Conservation (phyloP, 495 filamentous ascomycete genomes). For the Hypomontagnella submonticulosa region DNA sequence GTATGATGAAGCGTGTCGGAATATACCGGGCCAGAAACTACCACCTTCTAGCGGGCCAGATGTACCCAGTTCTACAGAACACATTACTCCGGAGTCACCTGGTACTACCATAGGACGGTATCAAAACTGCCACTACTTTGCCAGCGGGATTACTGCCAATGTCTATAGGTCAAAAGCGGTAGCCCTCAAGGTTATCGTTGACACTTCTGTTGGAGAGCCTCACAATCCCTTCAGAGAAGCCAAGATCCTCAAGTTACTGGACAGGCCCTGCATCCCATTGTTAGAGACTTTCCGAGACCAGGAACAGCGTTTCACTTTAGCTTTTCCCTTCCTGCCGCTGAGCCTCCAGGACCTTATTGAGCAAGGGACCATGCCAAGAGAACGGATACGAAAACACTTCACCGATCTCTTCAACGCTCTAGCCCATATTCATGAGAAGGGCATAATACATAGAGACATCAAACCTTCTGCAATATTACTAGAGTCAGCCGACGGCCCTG, state of each 20-base stretch:
- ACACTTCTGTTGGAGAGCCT: constrained; percentile 75
- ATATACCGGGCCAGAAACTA: constrained; percentile 20
- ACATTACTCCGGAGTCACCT: constrained; percentile 32
- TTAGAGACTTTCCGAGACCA: constrained; percentile 75
- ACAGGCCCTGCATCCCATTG: constrained; percentile 67
- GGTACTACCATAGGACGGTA: constrained; percentile 78
- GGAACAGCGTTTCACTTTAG: constrained; percentile 76
- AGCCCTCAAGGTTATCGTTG: constrained; percentile 90
- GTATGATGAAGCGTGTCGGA: constrained; percentile 56
- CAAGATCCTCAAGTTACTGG: constrained; percentile 70
- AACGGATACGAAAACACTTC: constrained; percentile 60
- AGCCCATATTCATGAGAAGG: constrained; percentile 72
- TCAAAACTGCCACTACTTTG: constrained; percentile 72
- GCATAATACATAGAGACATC: constrained; percentile 91
- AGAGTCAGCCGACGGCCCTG: constrained; percentile 70
- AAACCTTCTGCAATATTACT: constrained; percentile 93
- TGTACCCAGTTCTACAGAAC: not conserved
- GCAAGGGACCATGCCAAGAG: constrained; percentile 44
- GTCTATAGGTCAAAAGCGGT: constrained; percentile 72
- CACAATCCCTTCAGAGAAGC: constrained; percentile 84
- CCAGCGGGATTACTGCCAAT: constrained; percentile 81
- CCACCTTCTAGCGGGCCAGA: constrained; percentile 18
- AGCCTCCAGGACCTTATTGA: constrained; percentile 73
- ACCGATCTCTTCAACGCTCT: constrained; percentile 78
- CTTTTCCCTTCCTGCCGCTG: constrained; percentile 83